Evolutionary conservation across 2,329 filamentous ascomycete genomes (phyloP).

Genomic region (Penicillium griseofulvum): DNA sequence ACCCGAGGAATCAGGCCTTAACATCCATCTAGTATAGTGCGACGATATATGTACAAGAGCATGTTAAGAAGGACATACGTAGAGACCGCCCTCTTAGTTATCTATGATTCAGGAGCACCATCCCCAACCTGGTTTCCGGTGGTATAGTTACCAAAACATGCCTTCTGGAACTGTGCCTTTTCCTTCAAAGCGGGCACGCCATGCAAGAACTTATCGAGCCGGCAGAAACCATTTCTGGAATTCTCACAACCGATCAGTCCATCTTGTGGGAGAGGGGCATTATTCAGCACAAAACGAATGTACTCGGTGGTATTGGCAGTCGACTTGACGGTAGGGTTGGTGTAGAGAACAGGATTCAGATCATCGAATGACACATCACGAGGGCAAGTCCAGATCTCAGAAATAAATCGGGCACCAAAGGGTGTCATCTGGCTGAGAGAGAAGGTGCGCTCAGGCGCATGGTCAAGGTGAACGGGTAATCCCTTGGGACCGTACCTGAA

Average conservation of each 20-base stretch:
- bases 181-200: slow-evolving; percentile 25
- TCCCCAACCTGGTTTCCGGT: slow-evolving; percentile 26
- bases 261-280: slow-evolving; percentile 27
- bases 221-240: slow-evolving; percentile 31
- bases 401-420: slow-evolving; percentile 55
- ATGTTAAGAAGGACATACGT: not conserved
- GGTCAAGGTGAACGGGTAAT: slow-evolving; percentile 25
- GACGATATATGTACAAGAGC: not conserved
- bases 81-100: not conserved
- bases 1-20: too few species aligned
- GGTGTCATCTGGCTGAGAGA: slow-evolving; percentile 53
- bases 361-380: slow-evolving; percentile 23
- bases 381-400: slow-evolving; percentile 56
- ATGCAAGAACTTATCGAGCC: slow-evolving; percentile 25
- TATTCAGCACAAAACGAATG: slow-evolving; percentile 34
- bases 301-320: slow-evolving; percentile 19
- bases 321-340: slow-evolving; percentile 25
- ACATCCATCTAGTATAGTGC: too few species aligned
- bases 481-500: slow-evolving; percentile 38
- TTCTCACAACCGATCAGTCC: slow-evolving; percentile 28
- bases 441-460: slow-evolving; percentile 50
- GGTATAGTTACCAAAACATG: slow-evolving; percentile 31
- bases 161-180: slow-evolving; percentile 29
- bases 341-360: slow-evolving; percentile 35
- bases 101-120: slow-evolving; percentile 15